Base-by-base conservation (phyloP, 805 yeast genomes). In the Kodamaea fukazawae region DNA sequence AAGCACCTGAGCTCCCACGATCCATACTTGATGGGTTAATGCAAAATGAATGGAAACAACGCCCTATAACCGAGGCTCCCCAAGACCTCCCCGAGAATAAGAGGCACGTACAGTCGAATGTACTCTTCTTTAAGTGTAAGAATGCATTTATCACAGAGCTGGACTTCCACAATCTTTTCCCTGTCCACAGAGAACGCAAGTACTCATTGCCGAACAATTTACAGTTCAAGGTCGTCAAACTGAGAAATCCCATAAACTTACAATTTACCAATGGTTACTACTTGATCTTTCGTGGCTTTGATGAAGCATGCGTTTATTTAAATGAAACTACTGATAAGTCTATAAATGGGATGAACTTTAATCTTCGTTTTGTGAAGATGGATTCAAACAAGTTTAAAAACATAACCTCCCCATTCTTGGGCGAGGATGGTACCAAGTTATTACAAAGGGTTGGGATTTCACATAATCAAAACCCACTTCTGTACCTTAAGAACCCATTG, bases 291-390 rank as follows among this genome's bases (percentile, higher is more conserved):
- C 63, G 64, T 4, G 57, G 63, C 29, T 53, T 57, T 28, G 63
- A 66, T 17, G 72, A 70, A 13, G 86, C 88, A 0, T 65, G 75
- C 14, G 65, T 65, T 3, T 82, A 73, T 54, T 67, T 65, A 56
- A 51, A 65, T 14, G 85, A 79, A 47, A 74, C 82, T 0, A 42
- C 54, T 9, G 69, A 71, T 7, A 70, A 73, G 38, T 61, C 64
- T 40, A 51, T 81, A 26, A 74, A 79, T 47, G 86, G 87, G 1
- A 51, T 67, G 34, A 64, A 62, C 17, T 51, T 78, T 13, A 57
- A 70, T 18, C 57, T 78, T 23, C 60, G 67, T 40, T 80, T 79
- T 63, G 72, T 67, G 2, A 50, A 58, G 13, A 57, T 63, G 6
- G 41, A 46, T 3, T 48, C 52, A 4, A 52, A 51, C 29, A 57